Base-by-base conservation (phyloP, 2,329 filamentous ascomycete genomes). In the Sporothrix pallida region DNA sequence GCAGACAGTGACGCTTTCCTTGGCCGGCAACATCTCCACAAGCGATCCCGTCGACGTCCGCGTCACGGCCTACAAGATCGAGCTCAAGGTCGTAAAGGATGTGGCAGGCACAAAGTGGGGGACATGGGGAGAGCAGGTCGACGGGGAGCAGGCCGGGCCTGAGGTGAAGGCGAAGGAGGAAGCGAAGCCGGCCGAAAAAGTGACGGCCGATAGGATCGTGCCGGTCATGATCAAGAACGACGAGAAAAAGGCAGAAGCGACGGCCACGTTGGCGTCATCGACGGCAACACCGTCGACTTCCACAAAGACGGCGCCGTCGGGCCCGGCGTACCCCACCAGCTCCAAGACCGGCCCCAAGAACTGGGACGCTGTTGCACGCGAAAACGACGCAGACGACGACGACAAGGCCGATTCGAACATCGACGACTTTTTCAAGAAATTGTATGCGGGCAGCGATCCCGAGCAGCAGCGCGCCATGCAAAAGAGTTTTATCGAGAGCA, bases 401-500 rank as follows among this genome's bases (percentile, higher is more conserved):
- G 90, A 89, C 10, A 86, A 87, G 0, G 86, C 88, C 0, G 83
- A 87, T 13, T 86, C 88, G 75, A 89, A 92, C 42, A 90, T 94
- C 9, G 92, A 97, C 78, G 80, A 82, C 12, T 98, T 98, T 83
- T 99, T 99, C 86, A 96, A 97, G 86, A 91, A 92, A 79, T 85
- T 99, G 1, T 98, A 95, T 83, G 90, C 92, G 76, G 86, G 85
- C 50, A 90, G 93, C 0, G 90, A 92, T 68, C 89, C 91, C 0
- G 95, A 99, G 78, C 93, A 93, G 74, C 90, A 90, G 80, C 90
- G 94, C 1, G 96, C 96, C 9, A 99, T 99, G 96, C 93, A 97
- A 90, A 99, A 99, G 88, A 97, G 93, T 80, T 98, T 93, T 79
- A 87, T 90, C 15, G 95, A 99, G 86, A 98, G 95, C 82, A 96